A percentile compares a stretch with the other conserved stretches of the same genome.
Evolutionary conservation across 164 flowering plant species (phyloP).

Genomic region (Euptelea pleiosperma): DNA sequence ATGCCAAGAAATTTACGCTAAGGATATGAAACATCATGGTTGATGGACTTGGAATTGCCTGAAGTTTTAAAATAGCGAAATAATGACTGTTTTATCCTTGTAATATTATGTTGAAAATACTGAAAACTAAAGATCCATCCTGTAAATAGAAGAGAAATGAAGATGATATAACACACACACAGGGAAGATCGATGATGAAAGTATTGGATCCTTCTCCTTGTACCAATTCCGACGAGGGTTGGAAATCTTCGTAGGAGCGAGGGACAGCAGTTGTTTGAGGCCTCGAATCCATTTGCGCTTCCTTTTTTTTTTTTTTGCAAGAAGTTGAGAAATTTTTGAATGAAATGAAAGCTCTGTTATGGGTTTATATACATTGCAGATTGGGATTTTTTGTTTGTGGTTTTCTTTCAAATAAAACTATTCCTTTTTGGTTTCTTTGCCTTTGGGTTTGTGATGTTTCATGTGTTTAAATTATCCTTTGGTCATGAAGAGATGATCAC

Average conservation of each 20-base stretch:
- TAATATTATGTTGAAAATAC: too few species aligned
- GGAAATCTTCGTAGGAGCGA: slow-evolving; percentile 29
- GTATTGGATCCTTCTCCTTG: slow-evolving; percentile 22
- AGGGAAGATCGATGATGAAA: slow-evolving; percentile 28
- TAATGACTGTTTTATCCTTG: neutral
- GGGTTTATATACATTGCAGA: too few species aligned
- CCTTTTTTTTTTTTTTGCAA: neutral
- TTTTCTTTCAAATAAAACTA: slow-evolving; percentile 14
- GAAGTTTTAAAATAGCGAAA: too few species aligned
- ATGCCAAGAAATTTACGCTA: too few species aligned
- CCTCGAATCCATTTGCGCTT: slow-evolving; percentile 2
- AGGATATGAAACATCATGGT: neutral
- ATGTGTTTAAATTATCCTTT: neutral
- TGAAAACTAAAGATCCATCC: too few species aligned
- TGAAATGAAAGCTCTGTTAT: neutral
- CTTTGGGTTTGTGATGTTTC: slow-evolving; percentile 4
- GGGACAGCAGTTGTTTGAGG: neutral
- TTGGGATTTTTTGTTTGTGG: neutral
- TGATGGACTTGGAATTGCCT: too few species aligned
- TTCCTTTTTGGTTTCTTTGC: slow-evolving; percentile 21
- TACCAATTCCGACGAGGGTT: slow-evolving; percentile 23
- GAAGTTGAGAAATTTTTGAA: neutral
- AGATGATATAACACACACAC: slow-evolving; percentile 9
- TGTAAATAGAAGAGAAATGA: neutral
- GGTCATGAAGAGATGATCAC: too few species aligned